Evolutionary conservation across 23 red algal genomes (phyloP).

Genomic region (Gracilaria gracilis): DNA sequence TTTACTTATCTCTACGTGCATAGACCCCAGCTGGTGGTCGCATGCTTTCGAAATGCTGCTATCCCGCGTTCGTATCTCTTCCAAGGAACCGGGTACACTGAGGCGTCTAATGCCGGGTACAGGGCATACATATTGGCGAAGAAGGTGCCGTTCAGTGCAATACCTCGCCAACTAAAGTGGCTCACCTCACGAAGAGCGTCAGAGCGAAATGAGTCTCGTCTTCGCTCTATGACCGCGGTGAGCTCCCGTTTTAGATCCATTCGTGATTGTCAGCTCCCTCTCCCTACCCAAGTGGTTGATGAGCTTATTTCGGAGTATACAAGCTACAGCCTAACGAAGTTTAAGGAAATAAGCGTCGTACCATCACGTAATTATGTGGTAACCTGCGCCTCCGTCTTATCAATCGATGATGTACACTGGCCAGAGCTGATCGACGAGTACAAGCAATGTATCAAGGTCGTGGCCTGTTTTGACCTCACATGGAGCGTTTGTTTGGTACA

Average conservation of each 20-base stretch:
- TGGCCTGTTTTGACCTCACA: too few species aligned
- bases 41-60: constrained; percentile 1
- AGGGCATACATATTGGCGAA: background rate
- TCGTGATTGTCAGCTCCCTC: background rate
- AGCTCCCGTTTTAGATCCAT: background rate
- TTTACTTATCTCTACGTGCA: constrained; percentile 14
- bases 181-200: background rate
- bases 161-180: background rate
- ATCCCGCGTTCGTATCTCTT: background rate
- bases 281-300: background rate
- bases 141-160: background rate
- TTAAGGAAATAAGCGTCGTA: background rate
- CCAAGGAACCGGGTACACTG: background rate
- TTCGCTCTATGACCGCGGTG: background rate
- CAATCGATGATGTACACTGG: background rate
- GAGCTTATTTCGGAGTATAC: background rate
- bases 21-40: background rate
- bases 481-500: too few species aligned
- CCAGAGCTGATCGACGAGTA: background rate
- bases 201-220: background rate
- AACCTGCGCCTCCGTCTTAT: background rate
- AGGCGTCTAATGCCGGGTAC: background rate
- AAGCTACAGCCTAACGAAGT: background rate
- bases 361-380: background rate
- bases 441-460: background rate